Conservation (phyloP, 768 basidiomycete species). For the Lactarius evosmus region DNA sequence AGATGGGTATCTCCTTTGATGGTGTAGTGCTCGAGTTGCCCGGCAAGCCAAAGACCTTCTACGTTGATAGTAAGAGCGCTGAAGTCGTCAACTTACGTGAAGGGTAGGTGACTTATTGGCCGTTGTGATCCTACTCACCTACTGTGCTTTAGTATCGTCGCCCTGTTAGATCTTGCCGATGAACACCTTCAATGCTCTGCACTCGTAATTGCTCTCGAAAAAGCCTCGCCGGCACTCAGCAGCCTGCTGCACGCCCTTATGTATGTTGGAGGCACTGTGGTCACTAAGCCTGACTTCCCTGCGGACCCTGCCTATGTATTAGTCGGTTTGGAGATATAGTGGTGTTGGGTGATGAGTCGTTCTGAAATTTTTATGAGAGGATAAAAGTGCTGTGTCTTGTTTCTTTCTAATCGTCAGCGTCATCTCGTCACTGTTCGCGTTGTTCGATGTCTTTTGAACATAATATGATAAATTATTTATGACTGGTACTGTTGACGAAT, state of each 20-base stretch:
- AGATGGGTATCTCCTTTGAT: constrained; percentile 66
- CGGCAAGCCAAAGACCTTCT: constrained; percentile 68
- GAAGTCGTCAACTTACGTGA: constrained; percentile 76
- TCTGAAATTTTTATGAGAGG: not conserved
- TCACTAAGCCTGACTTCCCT: constrained; percentile 76
- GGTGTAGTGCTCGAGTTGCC: constrained; percentile 77
- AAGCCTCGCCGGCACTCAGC: constrained; percentile 64
- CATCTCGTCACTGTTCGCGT: not conserved
- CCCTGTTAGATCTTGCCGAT: constrained; percentile 83
- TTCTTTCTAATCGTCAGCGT: not conserved
- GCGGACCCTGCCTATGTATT: constrained; percentile 76
- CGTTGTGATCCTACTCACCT: constrained; percentile 1
- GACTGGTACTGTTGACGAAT: not conserved
- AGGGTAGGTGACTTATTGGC: constrained; percentile 48
- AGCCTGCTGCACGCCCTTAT: constrained; percentile 83
- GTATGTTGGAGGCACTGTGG: constrained; percentile 87
- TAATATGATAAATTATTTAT: not conserved
- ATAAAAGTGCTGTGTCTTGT: not conserved
- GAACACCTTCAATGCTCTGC: constrained; percentile 76
- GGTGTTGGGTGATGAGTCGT: not conserved
- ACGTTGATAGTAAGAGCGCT: constrained; percentile 81
- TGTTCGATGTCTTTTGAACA: not conserved
- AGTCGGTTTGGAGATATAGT: constrained; percentile 73
- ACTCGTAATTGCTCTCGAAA: constrained; percentile 77
- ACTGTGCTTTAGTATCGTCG: constrained; percentile 59